A percentile compares a stretch with the other conserved stretches of the same genome.
Evolutionary conservation across 768 basidiomycete species (phyloP).

Genomic region (Suillus clintonianus): DNA sequence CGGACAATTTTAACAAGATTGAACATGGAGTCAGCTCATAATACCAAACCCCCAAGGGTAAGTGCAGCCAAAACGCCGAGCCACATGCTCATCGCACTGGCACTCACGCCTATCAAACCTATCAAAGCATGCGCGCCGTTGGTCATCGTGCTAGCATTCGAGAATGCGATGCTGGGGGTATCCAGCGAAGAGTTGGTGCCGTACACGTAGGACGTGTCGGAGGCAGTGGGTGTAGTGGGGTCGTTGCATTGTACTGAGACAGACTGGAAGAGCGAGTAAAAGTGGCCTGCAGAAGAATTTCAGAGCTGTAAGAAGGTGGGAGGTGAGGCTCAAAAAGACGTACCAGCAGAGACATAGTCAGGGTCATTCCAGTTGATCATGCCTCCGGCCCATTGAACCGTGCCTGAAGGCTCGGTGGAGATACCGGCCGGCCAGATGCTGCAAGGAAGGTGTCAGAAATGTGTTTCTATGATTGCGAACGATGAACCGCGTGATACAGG

Average conservation of each 20-base stretch:
- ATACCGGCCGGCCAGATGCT: slow-evolving; percentile 87
- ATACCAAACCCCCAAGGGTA: slow-evolving; percentile 17
- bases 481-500: slow-evolving; percentile 4
- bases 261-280: slow-evolving; percentile 63
- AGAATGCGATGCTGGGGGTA: slow-evolving; percentile 56
- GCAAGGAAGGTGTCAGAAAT: neutral
- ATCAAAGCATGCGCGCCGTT: slow-evolving; percentile 35
- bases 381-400: slow-evolving; percentile 78
- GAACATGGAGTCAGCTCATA: slow-evolving; percentile 12
- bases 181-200: slow-evolving; percentile 51
- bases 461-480: neutral
- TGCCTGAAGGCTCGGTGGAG: slow-evolving; percentile 58
- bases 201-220: slow-evolving; percentile 67
- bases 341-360: slow-evolving; percentile 70
- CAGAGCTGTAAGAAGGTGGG: neutral
- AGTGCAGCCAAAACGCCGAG: slow-evolving; percentile 10
- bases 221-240: slow-evolving; percentile 39
- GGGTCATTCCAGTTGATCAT: slow-evolving; percentile 82
- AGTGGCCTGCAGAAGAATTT: slow-evolving; percentile 52
- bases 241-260: slow-evolving; percentile 68
- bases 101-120: slow-evolving; percentile 6
- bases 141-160: slow-evolving; percentile 58
- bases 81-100: slow-evolving; percentile 14
- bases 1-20: neutral
- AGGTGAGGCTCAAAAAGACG: slow-evolving; percentile 8